These are phyloP conservation scores for Rehmannia glutinosa DNA, from an alignment of 257 asterid species.

Conservation along the genomic window DNA sequence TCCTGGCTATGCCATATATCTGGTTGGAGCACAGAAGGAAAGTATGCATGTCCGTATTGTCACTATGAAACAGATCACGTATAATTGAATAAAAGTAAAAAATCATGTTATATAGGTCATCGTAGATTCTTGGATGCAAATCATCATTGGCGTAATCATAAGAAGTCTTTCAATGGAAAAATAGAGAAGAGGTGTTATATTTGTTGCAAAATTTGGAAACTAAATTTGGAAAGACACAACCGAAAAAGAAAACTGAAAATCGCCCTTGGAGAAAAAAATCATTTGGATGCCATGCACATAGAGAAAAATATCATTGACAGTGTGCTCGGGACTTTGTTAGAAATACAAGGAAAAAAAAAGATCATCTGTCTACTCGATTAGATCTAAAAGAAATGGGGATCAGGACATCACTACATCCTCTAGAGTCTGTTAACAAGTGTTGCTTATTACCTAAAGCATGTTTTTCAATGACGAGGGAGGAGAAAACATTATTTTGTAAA, in stretches of 20 bases:
- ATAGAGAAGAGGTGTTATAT: not conserved
- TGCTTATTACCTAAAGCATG: not conserved
- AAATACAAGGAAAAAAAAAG: not conserved
- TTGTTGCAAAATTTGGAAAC: not conserved
- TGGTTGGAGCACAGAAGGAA: not conserved
- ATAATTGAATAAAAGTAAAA: not conserved
- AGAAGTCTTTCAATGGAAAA: not conserved
- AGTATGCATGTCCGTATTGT: not conserved
- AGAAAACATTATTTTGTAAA: not conserved
- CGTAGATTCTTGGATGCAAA: not conserved
- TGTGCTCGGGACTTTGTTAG: slow-evolving; percentile 2
- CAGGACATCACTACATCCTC: not conserved
- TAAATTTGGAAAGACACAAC: not conserved
- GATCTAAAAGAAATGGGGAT: too few species aligned
- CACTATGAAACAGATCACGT: not conserved
- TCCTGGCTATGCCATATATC: not conserved
- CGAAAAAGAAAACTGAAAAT: not conserved
- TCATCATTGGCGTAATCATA: not conserved
- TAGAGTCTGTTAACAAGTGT: not conserved
- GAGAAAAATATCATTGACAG: not conserved
- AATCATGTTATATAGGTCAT: not conserved
- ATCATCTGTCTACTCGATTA: too few species aligned
- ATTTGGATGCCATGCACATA: slow-evolving; percentile 4
- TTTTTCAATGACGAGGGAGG: not conserved
- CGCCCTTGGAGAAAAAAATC: not conserved